phyloP scores from a whole-genome alignment of 768 basidiomycete species.

The Gymnopilus junonius region DNA sequence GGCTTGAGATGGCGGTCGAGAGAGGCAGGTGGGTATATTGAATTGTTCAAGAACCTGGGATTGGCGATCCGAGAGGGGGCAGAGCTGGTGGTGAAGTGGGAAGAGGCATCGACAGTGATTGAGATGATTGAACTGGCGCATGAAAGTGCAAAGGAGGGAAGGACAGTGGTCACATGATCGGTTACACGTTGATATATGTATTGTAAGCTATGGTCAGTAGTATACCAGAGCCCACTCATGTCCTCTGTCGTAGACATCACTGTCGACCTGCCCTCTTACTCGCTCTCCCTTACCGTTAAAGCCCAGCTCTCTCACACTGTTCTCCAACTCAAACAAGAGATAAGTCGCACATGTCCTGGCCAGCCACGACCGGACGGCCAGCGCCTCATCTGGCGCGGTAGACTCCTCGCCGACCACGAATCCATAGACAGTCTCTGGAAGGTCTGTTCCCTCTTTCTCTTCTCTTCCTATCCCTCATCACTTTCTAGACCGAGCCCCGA shows the following conservation, averaged over 20 bases:
- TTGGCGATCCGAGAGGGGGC: conserved; percentile 59
- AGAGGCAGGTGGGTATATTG: conserved; percentile 60
- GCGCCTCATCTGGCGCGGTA: conserved; percentile 76
- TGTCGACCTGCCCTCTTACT: conserved; percentile 79
- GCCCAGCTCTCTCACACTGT: conserved; percentile 55
- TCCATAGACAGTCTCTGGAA: conserved; percentile 72
- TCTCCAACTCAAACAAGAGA: conserved; percentile 69
- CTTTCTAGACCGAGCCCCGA: conserved; percentile 56
- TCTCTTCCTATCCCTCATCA: not conserved
- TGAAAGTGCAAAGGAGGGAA: conserved; percentile 65
- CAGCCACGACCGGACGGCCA: conserved; percentile 73
- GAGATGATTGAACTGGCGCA: conserved; percentile 79
- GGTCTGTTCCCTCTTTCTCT: conserved; percentile 40
- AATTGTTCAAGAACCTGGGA: conserved; percentile 69
- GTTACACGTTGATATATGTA: conserved; percentile 31
- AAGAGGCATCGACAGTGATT: conserved; percentile 71
- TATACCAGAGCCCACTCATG: conserved; percentile 27
- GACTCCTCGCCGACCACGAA: conserved; percentile 67
- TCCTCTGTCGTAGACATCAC: conserved; percentile 52
- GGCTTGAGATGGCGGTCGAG: conserved; percentile 63
- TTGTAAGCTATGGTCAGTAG: conserved; percentile 9
- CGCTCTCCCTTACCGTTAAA: conserved; percentile 64
- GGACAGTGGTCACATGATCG: conserved; percentile 37
- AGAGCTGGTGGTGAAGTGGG: conserved; percentile 69
- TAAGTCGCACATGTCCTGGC: conserved; percentile 62